Conservation (phyloP, 169 alveolate genomes). For the Cryptosporidium muris region DNA sequence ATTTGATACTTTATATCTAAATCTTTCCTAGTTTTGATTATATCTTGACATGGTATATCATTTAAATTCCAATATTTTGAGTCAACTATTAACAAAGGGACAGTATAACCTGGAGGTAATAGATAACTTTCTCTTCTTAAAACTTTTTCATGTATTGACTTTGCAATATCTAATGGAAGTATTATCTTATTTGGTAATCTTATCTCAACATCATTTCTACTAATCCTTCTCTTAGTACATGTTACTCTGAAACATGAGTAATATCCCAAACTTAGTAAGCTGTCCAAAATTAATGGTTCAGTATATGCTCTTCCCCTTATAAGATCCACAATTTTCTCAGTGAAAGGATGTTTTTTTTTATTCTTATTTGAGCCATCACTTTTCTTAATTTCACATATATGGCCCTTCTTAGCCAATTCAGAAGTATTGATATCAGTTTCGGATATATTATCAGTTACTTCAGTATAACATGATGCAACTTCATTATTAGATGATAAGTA, state of each 20-base stretch:
- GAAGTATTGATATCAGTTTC: background rate
- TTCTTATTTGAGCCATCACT: slow-evolving; percentile 10
- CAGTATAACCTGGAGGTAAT: slow-evolving; percentile 2
- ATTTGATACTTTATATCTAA: background rate
- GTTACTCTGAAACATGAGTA: slow-evolving; percentile 54
- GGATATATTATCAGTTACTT: background rate
- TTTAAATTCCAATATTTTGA: slow-evolving; percentile 53
- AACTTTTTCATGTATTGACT: slow-evolving; percentile 11
- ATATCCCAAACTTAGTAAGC: slow-evolving; percentile 46
- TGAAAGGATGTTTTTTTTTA: background rate
- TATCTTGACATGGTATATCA: background rate
- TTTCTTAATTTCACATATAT: background rate
- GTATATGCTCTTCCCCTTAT: slow-evolving; percentile 41
- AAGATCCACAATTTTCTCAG: slow-evolving; percentile 14
- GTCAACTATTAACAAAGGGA: slow-evolving; percentile 37
- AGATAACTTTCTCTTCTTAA: background rate
- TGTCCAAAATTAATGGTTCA: slow-evolving; percentile 57
- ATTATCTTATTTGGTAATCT: slow-evolving; percentile 5
- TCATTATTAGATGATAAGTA: background rate
- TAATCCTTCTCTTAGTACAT: slow-evolving; percentile 9
- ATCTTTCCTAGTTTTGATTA: background rate
- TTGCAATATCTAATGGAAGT: slow-evolving; percentile 29
- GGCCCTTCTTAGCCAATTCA: background rate
- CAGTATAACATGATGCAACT: background rate
- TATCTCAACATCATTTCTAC: background rate